Base-by-base conservation (phyloP, 129 eudicot genomes). In the Ambrosia trifida region DNA sequence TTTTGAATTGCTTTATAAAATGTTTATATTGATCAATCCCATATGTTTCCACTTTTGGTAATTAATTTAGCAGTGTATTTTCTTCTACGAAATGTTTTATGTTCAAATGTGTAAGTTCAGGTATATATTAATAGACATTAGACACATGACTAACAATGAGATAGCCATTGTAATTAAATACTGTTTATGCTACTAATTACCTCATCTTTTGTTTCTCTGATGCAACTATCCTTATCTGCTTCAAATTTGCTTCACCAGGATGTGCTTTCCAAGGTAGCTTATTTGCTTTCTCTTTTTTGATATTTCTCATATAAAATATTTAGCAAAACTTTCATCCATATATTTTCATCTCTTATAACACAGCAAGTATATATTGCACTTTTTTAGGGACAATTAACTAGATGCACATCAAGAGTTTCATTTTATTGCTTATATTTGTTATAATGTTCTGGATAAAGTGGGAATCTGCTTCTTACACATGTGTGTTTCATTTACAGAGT, bases 201-300 rank as follows among this genome's bases (percentile, higher is more conserved):
- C 32, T 65, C 56, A 41, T 45, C 18, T 45, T 52, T 33, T 16
- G 41, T 70, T 70, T 59, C 56, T 50, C 82, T 64, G 77, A 82
- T 83, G 84, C 97, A 94, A 97, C 76, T 94, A 56, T 87, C 98
- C 30, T 45, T 94, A 64, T 87, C 97, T 75, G 97, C 93, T 80
- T 75, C 96, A 75, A 85, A 85, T 58, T 86, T 94, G 81, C 90
- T 87, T 74, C 89, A 94, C 74, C 81, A 94, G 73, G 98, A 94
- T 45, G 86, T 94, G 78, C 89, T 94, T 75, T 94, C 96, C 79
- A 94, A 94, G 97, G 98, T 94, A 66, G 28, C 80, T 70, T 71
- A 12, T 50, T 74, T 72, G 28, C 54, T 32, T 53, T 20, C 38
- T n/a, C n/a, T n/a, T 31, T 49, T 64, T 47, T 47, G 0, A 13